phyloP scores from a whole-genome alignment of 495 filamentous ascomycete species.

The Xylona heveae region DNA sequence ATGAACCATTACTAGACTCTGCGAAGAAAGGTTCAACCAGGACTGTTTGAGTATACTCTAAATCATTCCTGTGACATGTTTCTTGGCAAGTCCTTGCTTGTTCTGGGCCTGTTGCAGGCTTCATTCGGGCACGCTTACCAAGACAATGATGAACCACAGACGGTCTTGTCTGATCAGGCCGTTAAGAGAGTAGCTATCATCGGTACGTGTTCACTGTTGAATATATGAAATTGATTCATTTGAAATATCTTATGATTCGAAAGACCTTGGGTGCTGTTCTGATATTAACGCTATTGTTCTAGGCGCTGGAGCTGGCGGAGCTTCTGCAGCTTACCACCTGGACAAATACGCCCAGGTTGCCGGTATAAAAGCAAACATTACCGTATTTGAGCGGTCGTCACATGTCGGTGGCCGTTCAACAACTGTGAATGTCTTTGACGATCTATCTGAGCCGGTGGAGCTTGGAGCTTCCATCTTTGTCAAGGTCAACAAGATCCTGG shows the following conservation, averaged over 20 bases:
- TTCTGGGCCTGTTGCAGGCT: too few species aligned
- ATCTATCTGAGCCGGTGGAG: conserved; percentile 53
- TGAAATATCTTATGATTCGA: not conserved
- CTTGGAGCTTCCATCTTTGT: conserved; percentile 90
- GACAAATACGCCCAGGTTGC: conserved; percentile 38
- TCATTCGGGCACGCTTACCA: not conserved
- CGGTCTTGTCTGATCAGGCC: not conserved
- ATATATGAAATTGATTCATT: not conserved
- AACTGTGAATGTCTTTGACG: conserved; percentile 61
- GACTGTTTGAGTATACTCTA: too few species aligned
- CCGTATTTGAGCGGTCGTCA: conserved; percentile 62
- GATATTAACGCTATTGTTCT: not conserved
- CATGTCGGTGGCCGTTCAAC: conserved; percentile 79
- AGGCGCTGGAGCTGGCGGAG: conserved; percentile 83
- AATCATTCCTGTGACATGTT: too few species aligned
- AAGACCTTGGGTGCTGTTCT: not conserved
- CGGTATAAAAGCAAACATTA: conserved; percentile 45
- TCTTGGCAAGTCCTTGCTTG: too few species aligned
- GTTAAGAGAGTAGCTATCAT: conserved; percentile 11
- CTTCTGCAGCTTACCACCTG: conserved; percentile 71
- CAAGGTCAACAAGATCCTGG: conserved; percentile 61
- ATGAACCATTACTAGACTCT: too few species aligned
- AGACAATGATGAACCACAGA: not conserved
- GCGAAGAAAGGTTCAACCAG: too few species aligned
- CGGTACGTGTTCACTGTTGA: conserved; percentile 7